Conservation (phyloP, 2,329 filamentous ascomycete species). For the Trichophyton equinum region DNA sequence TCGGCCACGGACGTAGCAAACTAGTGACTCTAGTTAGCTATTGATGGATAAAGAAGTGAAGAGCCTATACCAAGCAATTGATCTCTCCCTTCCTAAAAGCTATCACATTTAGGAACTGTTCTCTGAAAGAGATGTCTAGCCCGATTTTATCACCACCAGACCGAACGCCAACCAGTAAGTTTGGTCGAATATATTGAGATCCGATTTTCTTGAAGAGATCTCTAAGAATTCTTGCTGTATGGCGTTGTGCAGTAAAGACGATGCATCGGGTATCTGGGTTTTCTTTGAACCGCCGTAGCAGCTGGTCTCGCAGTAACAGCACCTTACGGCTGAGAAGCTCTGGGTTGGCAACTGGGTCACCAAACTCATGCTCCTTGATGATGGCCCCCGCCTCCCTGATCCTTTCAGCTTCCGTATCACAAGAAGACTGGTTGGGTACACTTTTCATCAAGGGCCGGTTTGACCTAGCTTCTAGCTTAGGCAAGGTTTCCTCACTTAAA, state of each 20-base stretch:
- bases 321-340: conserved; percentile 61
- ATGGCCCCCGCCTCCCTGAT: conserved; percentile 48
- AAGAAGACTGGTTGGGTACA: conserved; percentile 12
- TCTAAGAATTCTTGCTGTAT: conserved; percentile 61
- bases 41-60: background rate
- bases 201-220: conserved; percentile 52
- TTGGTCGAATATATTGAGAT: conserved; percentile 47
- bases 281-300: conserved; percentile 51
- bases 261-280: conserved; percentile 58
- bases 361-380: conserved; percentile 43
- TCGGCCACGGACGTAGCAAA: conserved; percentile 55
- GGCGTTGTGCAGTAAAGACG: conserved; percentile 69
- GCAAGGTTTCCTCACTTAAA: conserved; percentile 49
- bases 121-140: conserved; percentile 53
- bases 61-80: conserved; percentile 39
- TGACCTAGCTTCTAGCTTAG: conserved; percentile 46
- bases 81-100: conserved; percentile 48
- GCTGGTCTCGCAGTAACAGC: conserved; percentile 45
- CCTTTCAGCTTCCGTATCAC: conserved; percentile 42
- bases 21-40: conserved; percentile 16
- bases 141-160: conserved; percentile 37
- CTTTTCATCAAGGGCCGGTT: conserved; percentile 8
- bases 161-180: conserved; percentile 52
- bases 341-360: conserved; percentile 21
- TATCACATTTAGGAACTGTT: conserved; percentile 61